Conservation (phyloP, 2,329 filamentous ascomycete genomes). For the Ambrosiella xylebori region DNA sequence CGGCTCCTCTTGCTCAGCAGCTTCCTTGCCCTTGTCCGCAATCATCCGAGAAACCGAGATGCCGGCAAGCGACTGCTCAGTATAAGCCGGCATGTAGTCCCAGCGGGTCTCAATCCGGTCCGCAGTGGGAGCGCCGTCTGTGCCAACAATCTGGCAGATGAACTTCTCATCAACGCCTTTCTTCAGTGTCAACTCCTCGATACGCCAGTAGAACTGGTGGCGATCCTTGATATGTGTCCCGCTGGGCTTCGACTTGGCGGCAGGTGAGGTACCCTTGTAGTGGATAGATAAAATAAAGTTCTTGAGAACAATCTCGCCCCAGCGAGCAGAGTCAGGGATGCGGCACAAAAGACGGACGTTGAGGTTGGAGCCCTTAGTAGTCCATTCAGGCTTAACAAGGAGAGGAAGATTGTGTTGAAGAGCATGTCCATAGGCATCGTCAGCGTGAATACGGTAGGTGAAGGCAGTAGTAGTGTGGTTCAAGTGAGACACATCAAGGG, state of each 20-base stretch:
- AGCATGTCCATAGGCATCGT: constrained; percentile 31
- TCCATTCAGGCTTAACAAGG: constrained; percentile 61
- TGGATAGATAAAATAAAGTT: constrained; percentile 60
- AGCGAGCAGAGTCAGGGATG: background rate
- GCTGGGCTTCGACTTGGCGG: constrained; percentile 59
- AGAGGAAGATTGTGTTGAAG: constrained; percentile 49
- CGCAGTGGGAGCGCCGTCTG: constrained; percentile 52
- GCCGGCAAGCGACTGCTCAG: constrained; percentile 24
- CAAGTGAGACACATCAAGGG: constrained; percentile 54
- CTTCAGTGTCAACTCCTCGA: constrained; percentile 43
- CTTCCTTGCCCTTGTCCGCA: constrained; percentile 35
- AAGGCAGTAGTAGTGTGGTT: constrained; percentile 66
- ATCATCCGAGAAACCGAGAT: constrained; percentile 46
- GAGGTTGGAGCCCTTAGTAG: constrained; percentile 67
- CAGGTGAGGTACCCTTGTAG: constrained; percentile 49
- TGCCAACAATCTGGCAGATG: constrained; percentile 61
- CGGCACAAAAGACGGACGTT: constrained; percentile 50
- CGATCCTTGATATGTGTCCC: constrained; percentile 68
- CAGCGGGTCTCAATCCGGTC: constrained; percentile 71
- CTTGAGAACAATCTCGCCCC: constrained; percentile 26
- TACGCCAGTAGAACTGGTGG: constrained; percentile 61
- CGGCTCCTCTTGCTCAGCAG: constrained; percentile 21
- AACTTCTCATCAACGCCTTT: constrained; percentile 50
- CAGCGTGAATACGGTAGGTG: constrained; percentile 74
- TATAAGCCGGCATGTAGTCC: constrained; percentile 33